A percentile compares a stretch with the other conserved stretches of the same genome.
These are phyloP conservation scores for Calonectria pauciramosa DNA, from an alignment of 2,329 filamentous ascomycete species.

Conservation along the genomic window DNA sequence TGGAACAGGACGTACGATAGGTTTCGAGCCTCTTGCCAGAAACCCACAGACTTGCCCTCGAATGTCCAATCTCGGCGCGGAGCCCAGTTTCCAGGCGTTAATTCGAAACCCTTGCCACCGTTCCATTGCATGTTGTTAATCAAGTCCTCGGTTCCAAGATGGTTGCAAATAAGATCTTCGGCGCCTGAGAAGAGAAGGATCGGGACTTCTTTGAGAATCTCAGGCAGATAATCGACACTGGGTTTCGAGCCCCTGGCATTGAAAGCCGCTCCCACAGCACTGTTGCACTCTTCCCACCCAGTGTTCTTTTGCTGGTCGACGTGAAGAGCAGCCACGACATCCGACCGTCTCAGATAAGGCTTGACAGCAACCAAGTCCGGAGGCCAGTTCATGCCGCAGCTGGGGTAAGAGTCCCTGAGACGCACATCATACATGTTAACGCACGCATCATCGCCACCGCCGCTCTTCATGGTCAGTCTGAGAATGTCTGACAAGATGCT, in stretches of 20 bases:
- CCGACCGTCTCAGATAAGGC: slow-evolving; percentile 86
- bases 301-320: slow-evolving; percentile 85
- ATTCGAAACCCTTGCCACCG: slow-evolving; percentile 90
- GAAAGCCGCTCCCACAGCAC: slow-evolving; percentile 82
- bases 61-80: slow-evolving; percentile 96
- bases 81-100: slow-evolving; percentile 88
- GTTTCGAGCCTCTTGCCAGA: slow-evolving; percentile 96
- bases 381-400: slow-evolving; percentile 98
- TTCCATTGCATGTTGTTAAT: slow-evolving; percentile 95
- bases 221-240: slow-evolving; percentile 81
- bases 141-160: slow-evolving; percentile 91
- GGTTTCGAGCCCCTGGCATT: slow-evolving; percentile 78
- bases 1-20: slow-evolving; percentile 96
- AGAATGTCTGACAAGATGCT: slow-evolving; percentile 81
- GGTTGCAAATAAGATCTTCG: slow-evolving; percentile 96
- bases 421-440: slow-evolving; percentile 98
- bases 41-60: slow-evolving; percentile 87
- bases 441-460: slow-evolving; percentile 72
- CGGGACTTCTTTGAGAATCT: slow-evolving; percentile 81
- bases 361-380: slow-evolving; percentile 83
- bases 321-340: slow-evolving; percentile 85
- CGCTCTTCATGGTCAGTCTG: slow-evolving; percentile 67
- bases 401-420: slow-evolving; percentile 82
- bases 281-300: slow-evolving; percentile 93
- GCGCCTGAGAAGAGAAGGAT: slow-evolving; percentile 93